Conservation (phyloP, 2,329 filamentous ascomycete genomes). For the Emericellopsis cladophorae region DNA sequence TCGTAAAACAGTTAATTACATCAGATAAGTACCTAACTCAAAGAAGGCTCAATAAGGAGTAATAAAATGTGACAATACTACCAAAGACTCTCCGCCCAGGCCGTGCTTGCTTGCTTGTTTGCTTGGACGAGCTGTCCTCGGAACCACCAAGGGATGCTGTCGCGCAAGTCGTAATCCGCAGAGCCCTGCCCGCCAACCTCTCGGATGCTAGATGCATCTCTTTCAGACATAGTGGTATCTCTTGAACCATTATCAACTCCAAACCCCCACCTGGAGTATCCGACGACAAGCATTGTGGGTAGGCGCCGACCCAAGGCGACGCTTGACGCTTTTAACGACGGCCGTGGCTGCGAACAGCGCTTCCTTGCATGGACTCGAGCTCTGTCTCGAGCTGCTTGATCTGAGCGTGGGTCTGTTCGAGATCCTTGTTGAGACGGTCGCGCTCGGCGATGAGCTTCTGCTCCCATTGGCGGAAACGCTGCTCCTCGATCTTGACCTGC, state of each 20-base stretch:
- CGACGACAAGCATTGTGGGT: conserved; percentile 1
- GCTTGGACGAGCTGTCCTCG: not conserved
- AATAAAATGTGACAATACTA: conserved; percentile 8
- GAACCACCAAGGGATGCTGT: not conserved
- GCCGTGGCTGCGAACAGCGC: conserved; percentile 78
- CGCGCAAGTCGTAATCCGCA: too few relatives aligned
- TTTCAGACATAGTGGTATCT: conserved; percentile 14
- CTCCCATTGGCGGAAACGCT: conserved; percentile 98
- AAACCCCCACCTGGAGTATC: conserved; percentile 17
- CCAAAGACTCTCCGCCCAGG: conserved; percentile 1
- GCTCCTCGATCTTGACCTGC: conserved; percentile 99
- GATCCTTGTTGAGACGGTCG: conserved; percentile 98
- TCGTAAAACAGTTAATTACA: conserved; percentile 23
- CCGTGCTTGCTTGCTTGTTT: not conserved
- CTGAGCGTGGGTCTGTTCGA: conserved; percentile 91
- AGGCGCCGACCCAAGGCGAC: not conserved
- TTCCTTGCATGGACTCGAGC: conserved; percentile 87
- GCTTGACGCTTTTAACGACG: conserved; percentile 52
- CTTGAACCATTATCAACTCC: conserved; percentile 20
- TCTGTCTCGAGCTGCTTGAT: conserved; percentile 89
- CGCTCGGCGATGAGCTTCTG: conserved; percentile 99
- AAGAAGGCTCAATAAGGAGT: conserved; percentile 14
- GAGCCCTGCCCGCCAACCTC: too few relatives aligned
- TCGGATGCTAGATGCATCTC: conserved; percentile 5
- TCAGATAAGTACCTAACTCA: conserved; percentile 24